Evolutionary conservation across 768 basidiomycete species (phyloP), one percentile per base, ranked within the genome.

Genomic region (Sporobolomyces roseus): DNA sequence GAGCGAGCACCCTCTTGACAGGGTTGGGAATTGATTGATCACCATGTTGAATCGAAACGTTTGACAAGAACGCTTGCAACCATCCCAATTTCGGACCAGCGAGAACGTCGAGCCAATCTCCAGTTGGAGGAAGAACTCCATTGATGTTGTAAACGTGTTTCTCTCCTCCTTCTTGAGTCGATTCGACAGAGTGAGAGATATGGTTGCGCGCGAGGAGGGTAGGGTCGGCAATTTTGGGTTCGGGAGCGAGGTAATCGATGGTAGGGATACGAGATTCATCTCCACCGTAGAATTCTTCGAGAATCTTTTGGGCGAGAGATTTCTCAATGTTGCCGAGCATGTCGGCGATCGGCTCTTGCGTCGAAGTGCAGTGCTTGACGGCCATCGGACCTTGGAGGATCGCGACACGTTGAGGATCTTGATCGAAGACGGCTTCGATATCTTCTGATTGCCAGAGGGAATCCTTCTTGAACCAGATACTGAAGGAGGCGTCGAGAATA

Each of bases 401-500:
- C 77, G 92, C 94, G 32, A 98, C 93, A 70, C 96, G 88, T 79
- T 99, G 91, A 30, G 94, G 94, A 79, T 98, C 96, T 80, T 94
- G 92, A 80, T 98, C 96, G 77, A 98, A 96, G 48, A 99, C 93
- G 19, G 93, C 94, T 69, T 98, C 96, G 72, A 97, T 93, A 78
- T 99, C 96, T 79, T 97, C 94, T 3, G 92, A 90, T 46, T 90
- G 89, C 93, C 94, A 97, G 16, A 98, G 85, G 10, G 94, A 98
- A 78, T 97, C 94, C 88, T 99, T 99, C 85, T 99, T 98, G 83
- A 99, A 98, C 96, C 96, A 99, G 59, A 98, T 93, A 78, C 93
- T 91, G 77, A 98, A 98, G 73, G 80, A 86, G 27, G 87, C 86
- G 78, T 97, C 93, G 59, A 98, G 85, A 35, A 99, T 87, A 6